Percentiles rank a stretch among this genome's conserved stretches.
These are phyloP conservation scores for Phellopilus nigrolimitatus DNA, from an alignment of 1,284 basidiomycete genomes.

Conservation along the genomic window DNA sequence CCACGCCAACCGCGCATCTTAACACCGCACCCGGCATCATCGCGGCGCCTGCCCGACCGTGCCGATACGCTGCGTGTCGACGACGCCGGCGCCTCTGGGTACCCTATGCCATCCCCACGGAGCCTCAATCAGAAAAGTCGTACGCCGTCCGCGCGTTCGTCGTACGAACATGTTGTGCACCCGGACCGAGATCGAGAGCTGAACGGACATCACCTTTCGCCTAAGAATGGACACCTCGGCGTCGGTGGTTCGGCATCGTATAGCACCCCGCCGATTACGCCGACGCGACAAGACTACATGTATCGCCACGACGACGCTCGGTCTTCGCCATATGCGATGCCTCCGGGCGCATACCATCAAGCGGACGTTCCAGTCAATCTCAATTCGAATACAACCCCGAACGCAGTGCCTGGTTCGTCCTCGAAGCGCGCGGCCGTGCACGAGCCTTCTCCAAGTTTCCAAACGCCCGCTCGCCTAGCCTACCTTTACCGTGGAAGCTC, in stretches of 20 bases:
- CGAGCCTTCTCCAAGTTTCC: conserved; percentile 6
- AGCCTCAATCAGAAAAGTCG: conserved; percentile 14
- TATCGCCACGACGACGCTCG: conserved; percentile 5
- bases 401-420: not conserved
- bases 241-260: conserved; percentile 6
- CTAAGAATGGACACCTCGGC: conserved; percentile 3
- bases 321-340: not conserved
- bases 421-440: not conserved
- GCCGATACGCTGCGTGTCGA: conserved; percentile 7
- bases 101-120: conserved; percentile 10
- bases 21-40: conserved; percentile 9
- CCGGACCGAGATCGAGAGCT: conserved; percentile 4
- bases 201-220: not conserved
- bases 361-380: not conserved
- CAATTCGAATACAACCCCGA: not conserved
- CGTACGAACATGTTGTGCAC: conserved; percentile 10
- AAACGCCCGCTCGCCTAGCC: conserved; percentile 10
- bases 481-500: conserved; percentile 14
- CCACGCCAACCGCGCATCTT: not conserved
- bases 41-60: conserved; percentile 4
- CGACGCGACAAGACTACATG: conserved; percentile 10
- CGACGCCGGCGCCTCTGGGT: not conserved
- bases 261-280: conserved; percentile 15
- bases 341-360: not conserved
- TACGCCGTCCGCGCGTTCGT: conserved; percentile 12